Base-by-base conservation (phyloP, 345 rosid species). In the Acer negundo region DNA sequence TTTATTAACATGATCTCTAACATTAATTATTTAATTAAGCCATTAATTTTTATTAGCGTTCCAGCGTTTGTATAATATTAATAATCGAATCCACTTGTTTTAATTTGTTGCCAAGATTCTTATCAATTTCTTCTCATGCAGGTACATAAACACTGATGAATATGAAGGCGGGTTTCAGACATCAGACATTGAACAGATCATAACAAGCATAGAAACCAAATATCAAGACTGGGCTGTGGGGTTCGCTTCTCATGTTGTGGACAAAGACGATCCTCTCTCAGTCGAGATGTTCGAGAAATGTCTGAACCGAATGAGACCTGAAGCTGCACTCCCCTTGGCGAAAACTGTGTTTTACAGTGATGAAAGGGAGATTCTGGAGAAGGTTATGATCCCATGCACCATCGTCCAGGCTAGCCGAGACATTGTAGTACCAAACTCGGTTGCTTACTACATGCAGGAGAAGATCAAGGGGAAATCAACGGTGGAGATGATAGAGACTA, bases 401-500 rank as follows among this genome's bases (percentile, higher is more conserved):
- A 67, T 92, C 63, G 73, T 90, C 49, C 95, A 92, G 71, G 13
- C 91, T 5, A 59, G 68, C 6, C 80, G 74, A n/a, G 97, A 92
- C 85, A 17, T 67, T 31, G 89, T 77, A 0, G 93, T 77, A 9
- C 97, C 95, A 1, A 49, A 67, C 46, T 87, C 92, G 0, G 93
- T 92, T 7, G 95, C 86, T 0, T 80, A 84, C 74, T 91, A 82
- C 88, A 90, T 91, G 91, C 86, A 85, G 40, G 84, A 90, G 80
- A 93, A 83, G 80, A 87, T 91, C 70, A 77, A 79, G 58, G 94
- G 87, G 49, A 76, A 83, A 69, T 73, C 92, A 1, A 87, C 90
- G 11, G 90, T 93, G 72, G 93, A 89, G 62, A 83, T 88, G 2
- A 78, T 93, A 0, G 82, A 91, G 1, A 72, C 81, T 10, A 24